phyloP scores from a whole-genome alignment of 345 rosid genomes.

The Euphorbia peplus region DNA sequence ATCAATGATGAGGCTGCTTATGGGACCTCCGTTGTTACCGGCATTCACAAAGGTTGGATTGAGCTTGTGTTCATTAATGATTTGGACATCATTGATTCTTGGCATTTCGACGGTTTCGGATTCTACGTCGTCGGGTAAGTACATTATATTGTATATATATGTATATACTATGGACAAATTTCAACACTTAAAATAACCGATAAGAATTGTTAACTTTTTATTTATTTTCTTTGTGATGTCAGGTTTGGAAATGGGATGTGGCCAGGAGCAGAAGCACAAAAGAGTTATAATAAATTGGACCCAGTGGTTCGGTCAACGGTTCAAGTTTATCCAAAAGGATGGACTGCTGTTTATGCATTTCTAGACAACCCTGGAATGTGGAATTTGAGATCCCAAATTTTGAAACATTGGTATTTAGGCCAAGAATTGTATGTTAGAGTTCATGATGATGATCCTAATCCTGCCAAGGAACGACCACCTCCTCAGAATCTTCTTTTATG shows the following conservation, averaged over 20 bases:
- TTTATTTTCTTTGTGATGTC: too few species aligned
- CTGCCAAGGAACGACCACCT: conserved; percentile 53
- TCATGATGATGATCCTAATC: conserved; percentile 58
- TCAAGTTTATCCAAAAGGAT: conserved; percentile 64
- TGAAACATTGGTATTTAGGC: conserved; percentile 68
- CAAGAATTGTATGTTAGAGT: conserved; percentile 73
- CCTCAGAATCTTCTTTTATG: conserved; percentile 60
- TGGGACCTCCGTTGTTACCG: conserved; percentile 44
- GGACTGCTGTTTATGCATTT: conserved; percentile 63
- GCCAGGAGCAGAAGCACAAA: conserved; percentile 38
- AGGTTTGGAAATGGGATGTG: conserved; percentile 60
- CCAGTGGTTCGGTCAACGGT: conserved; percentile 67
- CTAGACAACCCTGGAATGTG: conserved; percentile 94
- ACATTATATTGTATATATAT: background rate
- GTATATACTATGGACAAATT: too few species aligned
- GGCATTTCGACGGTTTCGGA: conserved; percentile 58
- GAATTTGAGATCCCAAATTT: conserved; percentile 74
- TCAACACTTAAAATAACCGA: too few species aligned
- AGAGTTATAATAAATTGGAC: conserved; percentile 45
- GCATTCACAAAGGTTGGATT: conserved; percentile 51
- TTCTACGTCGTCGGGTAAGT: conserved; percentile 48
- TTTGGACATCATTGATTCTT: conserved; percentile 38
- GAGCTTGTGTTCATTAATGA: conserved; percentile 44
- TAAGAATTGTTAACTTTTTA: too few species aligned
- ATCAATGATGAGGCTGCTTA: conserved; percentile 15